These are phyloP conservation scores for Puccinia polysora DNA, from an alignment of 1,284 basidiomycete genomes.

Conservation along the genomic window DNA sequence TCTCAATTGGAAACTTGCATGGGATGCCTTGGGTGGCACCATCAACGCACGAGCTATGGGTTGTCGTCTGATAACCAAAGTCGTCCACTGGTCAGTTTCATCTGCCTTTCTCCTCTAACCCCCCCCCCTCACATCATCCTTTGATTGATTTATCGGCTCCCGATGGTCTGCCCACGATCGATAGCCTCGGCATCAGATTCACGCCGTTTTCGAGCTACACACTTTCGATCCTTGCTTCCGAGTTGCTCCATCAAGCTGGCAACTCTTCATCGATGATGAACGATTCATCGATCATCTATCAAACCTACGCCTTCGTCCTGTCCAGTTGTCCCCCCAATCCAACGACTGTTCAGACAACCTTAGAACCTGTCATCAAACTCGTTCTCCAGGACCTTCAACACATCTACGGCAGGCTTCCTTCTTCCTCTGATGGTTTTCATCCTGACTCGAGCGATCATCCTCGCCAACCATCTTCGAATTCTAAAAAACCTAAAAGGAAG, in stretches of 20 bases:
- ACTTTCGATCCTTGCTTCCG: background rate
- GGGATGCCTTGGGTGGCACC: slow-evolving; percentile 9
- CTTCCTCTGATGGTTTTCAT: too few relatives aligned
- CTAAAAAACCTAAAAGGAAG: slow-evolving; percentile 23
- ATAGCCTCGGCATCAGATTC: too few relatives aligned
- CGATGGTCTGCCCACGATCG: too few relatives aligned
- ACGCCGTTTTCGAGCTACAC: slow-evolving; percentile 10
- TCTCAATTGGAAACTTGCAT: slow-evolving; percentile 20
- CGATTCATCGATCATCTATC: slow-evolving; percentile 14
- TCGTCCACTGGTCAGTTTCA: slow-evolving; percentile 1
- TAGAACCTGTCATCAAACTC: slow-evolving; percentile 12
- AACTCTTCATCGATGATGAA: background rate
- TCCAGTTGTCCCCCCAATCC: slow-evolving; percentile 21
- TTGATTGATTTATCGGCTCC: background rate
- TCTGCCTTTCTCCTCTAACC: background rate
- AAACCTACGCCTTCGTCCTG: slow-evolving; percentile 10
- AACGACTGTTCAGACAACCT: background rate
- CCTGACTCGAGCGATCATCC: too few relatives aligned
- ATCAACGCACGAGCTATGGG: background rate
- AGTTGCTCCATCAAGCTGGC: background rate
- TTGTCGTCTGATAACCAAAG: slow-evolving; percentile 25
- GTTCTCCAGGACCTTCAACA: slow-evolving; percentile 5
- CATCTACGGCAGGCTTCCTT: background rate
- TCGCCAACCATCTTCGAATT: background rate
- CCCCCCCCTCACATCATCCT: background rate